Evolutionary conservation across 257 asterid genomes (phyloP), one percentile per base, ranked within the genome.

Genomic region (Nicotiana sylvestris): DNA sequence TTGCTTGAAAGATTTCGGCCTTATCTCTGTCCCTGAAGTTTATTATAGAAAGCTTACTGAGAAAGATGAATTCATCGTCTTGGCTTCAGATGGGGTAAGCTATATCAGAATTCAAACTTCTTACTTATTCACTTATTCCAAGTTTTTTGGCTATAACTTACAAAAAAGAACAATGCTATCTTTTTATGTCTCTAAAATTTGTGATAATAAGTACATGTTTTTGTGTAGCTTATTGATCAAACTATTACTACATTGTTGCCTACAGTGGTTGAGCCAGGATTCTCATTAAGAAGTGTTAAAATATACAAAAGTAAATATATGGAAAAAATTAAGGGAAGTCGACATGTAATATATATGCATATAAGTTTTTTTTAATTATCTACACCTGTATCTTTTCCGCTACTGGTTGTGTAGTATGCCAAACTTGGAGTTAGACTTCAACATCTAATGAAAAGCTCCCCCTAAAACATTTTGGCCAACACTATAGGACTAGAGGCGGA

Each of bases 71-170:
- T 95, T 95, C 61, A 85, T 93, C 6, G 97, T 95, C 88, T 70
- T 95, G 81, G 99, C 99, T 68, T 87, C 97, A 0, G 99, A 95
- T 46, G 99, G 99, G 94, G 99, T 95, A 91, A 89, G 91, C n/a
- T 21, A 56, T 5, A 32, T 29, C 2, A 1, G 18, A 82, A 32
- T 13, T 35, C 33, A 27, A 46, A 30, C 18, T 69, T 8, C 51
- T 57, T 57, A 2, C 5, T 32, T 58, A n/a, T 61, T 25, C 16
- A 21, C 60, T 3, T 1, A 21, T 12, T 43, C 78, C 33, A 39
- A 39, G 57, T 70, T 2, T 1, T 43, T 39, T 69, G 60, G 3
- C 78, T 21, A 43, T 17, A 43, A 11, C 21, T 43, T 11, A 35
- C 35, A 43, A 35, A 21, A 39, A 70, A 43, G 18, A 43, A 27